A percentile compares a stretch with the other conserved stretches of the same genome.
phyloP scores from a whole-genome alignment of 1,284 basidiomycete genomes.

The Peniophora sp. region DNA sequence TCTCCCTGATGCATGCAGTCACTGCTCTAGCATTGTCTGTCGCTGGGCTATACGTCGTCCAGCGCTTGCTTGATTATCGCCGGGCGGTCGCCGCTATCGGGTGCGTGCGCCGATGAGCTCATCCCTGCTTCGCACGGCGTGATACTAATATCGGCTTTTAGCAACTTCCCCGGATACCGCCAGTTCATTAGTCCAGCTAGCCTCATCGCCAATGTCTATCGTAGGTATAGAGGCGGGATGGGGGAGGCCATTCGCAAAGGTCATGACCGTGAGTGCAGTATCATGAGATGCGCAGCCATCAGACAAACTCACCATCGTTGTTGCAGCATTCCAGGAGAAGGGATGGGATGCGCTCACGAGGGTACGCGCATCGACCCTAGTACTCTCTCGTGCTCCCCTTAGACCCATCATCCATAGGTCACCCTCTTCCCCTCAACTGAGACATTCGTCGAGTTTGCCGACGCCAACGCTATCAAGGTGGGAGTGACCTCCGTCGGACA shows the following conservation, averaged over 20 bases:
- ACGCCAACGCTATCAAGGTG: slow-evolving; percentile 9
- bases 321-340: neutral
- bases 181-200: neutral
- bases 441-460: slow-evolving; percentile 3
- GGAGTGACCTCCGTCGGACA: neutral
- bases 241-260: too few species aligned
- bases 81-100: neutral
- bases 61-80: neutral
- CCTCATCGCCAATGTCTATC: neutral
- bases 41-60: neutral
- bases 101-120: neutral
- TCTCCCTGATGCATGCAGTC: neutral
- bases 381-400: neutral
- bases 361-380: neutral
- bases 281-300: too few species aligned
- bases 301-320: too few species aligned
- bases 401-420: neutral
- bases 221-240: too few species aligned
- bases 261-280: too few species aligned
- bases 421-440: slow-evolving; percentile 3
- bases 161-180: slow-evolving; percentile 1
- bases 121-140: neutral
- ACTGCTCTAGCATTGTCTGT: neutral
- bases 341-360: neutral
- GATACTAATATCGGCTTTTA: neutral